Base-by-base conservation (phyloP, 768 basidiomycete species). In the Xanthoconium stramineum region DNA sequence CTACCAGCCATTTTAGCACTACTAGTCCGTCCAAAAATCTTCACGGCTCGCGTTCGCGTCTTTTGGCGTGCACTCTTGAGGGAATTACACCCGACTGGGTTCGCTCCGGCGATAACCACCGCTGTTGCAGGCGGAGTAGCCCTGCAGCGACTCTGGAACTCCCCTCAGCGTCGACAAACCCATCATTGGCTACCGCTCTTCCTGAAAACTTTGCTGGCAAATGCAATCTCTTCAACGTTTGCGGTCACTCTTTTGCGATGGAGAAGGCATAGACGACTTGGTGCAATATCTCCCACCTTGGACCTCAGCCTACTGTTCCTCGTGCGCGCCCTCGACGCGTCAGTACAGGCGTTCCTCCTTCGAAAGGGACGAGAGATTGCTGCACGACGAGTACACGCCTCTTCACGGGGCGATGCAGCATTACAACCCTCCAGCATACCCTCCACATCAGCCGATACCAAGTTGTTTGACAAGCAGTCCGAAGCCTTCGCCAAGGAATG, bases 251-350 rank as follows among this genome's bases (percentile, higher is more conserved):
- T 90, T 17, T 72, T 90, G 37, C 85, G 85, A 61, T 70, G 76
- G 38, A 80, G 79, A 32, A 74, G 73, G 42, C 69, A 63, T 11
- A 48, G 46, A 36, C 66, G 47, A 19, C 44, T 45, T 51, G 50
- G 53, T 52, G 12, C 55, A 38, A 48, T 43, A 29, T 86, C 86
- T 2, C 77, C 82, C 6, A 89, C 87, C 0, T 66, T 91, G 20
- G 86, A 89, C 61, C 72, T 91, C 37, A 89, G 82, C 15, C 70
- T 91, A 1, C 71, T 91, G 3, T 69, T 90, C 29, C 69, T 86
- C 47, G 86, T 89, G 30, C 81, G 89, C 43, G 88, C 89, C 1
- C 62, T 87, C 44, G 90, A 91, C 63, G 80, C 82, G 9, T 51
- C 77, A 15, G 66, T 84, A 2, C 90, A 90, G 66, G 57, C 69